Evolutionary conservation across 371 early-diverging fungal species (phyloP).

Genomic region (Dichotomocladium elegans): DNA sequence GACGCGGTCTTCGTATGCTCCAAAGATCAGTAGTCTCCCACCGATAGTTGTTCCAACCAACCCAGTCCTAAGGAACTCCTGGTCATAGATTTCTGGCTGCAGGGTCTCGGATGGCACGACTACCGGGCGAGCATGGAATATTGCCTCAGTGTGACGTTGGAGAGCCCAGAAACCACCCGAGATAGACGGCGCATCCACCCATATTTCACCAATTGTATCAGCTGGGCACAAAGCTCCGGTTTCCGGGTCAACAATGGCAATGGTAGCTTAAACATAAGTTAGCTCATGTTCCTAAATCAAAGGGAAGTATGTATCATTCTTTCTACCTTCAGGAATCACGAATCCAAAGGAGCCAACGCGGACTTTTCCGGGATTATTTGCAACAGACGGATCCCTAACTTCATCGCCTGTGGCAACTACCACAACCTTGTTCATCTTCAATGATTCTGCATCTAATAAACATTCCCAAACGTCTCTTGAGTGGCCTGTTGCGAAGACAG

Average conservation of each 20-base stretch:
- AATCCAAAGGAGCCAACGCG: conserved; percentile 56
- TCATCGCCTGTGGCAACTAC: conserved; percentile 47
- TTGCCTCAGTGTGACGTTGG: conserved; percentile 65
- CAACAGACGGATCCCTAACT: conserved; percentile 2
- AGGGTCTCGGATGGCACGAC: conserved; percentile 49
- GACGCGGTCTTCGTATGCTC: conserved; percentile 72
- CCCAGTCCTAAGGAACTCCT: conserved; percentile 74
- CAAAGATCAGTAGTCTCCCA: conserved; percentile 69
- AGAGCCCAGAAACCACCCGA: conserved; percentile 82
- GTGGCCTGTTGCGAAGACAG: conserved; percentile 33
- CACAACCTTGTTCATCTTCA: conserved; percentile 49
- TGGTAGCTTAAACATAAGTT: conserved; percentile 32
- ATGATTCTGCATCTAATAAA: conserved; percentile 50
- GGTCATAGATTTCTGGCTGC: conserved; percentile 44
- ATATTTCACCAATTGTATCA: conserved; percentile 80
- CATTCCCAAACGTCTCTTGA: conserved; percentile 56
- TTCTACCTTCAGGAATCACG: conserved; percentile 57
- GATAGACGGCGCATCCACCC: conserved; percentile 74
- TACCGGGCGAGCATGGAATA: conserved; percentile 67
- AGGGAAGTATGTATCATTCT: no score
- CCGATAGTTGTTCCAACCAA: conserved; percentile 73
- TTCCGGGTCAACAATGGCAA: conserved; percentile 84
- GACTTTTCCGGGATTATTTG: conserved; percentile 12
- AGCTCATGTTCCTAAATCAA: neutral
- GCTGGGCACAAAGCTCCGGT: conserved; percentile 70